Evolutionary conservation across 495 filamentous ascomycete genomes (phyloP).

Genomic region (Podospora anserina): DNA sequence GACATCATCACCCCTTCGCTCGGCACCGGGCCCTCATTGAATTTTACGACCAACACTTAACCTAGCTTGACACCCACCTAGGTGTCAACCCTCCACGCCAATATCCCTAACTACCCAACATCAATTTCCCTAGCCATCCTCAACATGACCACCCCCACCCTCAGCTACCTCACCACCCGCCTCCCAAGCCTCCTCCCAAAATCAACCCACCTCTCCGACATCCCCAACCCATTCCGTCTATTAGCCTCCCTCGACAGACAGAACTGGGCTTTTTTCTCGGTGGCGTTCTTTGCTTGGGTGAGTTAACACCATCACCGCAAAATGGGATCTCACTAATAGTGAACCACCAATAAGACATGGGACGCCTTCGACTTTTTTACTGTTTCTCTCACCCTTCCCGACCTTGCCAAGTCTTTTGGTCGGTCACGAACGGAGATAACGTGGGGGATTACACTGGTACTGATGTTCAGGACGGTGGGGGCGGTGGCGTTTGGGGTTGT

Average conservation of each 20-base stretch:
- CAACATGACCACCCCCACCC: background rate
- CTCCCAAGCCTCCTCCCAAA: background rate
- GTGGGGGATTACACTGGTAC: conserved; percentile 84
- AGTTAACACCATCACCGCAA: background rate
- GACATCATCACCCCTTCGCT: too few species aligned
- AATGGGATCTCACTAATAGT: too few species aligned
- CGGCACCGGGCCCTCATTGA: too few species aligned
- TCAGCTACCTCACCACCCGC: background rate
- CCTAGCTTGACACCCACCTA: too few species aligned
- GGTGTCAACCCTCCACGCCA: too few species aligned
- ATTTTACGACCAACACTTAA: too few species aligned
- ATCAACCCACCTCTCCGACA: background rate
- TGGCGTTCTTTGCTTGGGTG: background rate
- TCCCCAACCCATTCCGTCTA: background rate
- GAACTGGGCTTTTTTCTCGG: background rate
- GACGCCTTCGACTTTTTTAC: conserved; percentile 93
- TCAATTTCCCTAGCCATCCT: too few species aligned
- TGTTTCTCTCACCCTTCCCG: conserved; percentile 68
- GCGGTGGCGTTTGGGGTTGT: conserved; percentile 74
- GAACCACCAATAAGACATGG: conserved; percentile 53
- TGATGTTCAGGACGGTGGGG: conserved; percentile 76
- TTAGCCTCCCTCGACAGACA: background rate
- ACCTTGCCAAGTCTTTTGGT: conserved; percentile 65
- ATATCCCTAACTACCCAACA: too few species aligned
- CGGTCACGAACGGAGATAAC: conserved; percentile 73